Base-by-base conservation (phyloP, 208 protist species). In the Tritrichomonas foetus region DNA sequence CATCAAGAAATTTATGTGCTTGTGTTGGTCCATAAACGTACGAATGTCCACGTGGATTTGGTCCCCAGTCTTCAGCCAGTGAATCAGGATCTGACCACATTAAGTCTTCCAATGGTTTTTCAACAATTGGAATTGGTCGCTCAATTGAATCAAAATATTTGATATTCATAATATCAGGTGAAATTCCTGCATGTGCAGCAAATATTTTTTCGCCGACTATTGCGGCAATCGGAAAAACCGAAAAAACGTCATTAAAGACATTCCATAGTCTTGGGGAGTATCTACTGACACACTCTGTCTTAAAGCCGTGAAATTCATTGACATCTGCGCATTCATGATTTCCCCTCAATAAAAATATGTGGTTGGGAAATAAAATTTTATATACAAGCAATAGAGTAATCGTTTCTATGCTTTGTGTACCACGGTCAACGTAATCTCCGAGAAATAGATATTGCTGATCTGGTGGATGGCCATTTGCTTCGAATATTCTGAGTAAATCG, bases 1-100 rank as follows among this genome's bases (percentile, higher is more conserved):
- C 69, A 78, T 78, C 69, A 3, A 99, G 95, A 95, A 99, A 99
- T 94, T 98, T 97, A 41, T 96, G 96, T 53, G 99, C 98, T 75
- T 99, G 97, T 95, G 99, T 98, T 27, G 97, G 95, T 25, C 99
- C 99, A 95, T 99, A 99, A 16, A 97, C 98, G 94, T 98, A 99
- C 0, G 98, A 99, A 72, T 99, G 98, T 66, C 99, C 97, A 36
- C 99, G 97, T 50, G 99, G 98, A 95, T 99, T 99, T 41, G 98
- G 97, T n/a, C 97, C 98, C 98, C 98, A 99, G 20, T 98, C 98
- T 0, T 95, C 95, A 30, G 98, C 97, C 33, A 96, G 97, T 72
- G 97, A 96, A 61, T 99, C 98, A 3, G 99, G 99, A 96, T 99
- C 99, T 13, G 98, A 98, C 98, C 99, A 99, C 8, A 99, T 95